These are phyloP conservation scores for Aeschynomene evenia DNA, from an alignment of 306 rosid genomes.

Conservation along the genomic window DNA sequence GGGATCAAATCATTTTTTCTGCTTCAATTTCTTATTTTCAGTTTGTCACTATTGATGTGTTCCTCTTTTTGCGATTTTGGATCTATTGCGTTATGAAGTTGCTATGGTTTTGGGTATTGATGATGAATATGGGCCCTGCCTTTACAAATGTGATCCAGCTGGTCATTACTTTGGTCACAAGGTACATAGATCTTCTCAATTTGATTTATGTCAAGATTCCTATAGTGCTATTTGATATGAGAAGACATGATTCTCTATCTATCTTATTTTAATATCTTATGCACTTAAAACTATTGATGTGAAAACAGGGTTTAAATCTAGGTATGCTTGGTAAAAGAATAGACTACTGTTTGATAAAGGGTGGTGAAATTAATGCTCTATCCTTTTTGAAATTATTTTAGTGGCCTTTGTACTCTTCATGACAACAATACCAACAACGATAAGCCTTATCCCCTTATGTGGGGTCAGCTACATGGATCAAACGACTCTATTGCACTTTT, in stretches of 20 bases:
- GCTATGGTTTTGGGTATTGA: slow-evolving; percentile 98
- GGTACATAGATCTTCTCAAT: slow-evolving; percentile 48
- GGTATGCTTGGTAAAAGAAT: no score
- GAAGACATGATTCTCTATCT: slow-evolving; percentile 8
- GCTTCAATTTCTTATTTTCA: not conserved
- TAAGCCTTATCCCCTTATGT: no score
- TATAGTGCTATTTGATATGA: not conserved
- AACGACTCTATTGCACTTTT: no score
- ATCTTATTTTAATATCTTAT: not conserved
- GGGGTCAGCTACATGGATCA: no score
- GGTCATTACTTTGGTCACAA: slow-evolving; percentile 99
- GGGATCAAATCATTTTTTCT: not conserved
- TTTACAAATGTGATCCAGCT: slow-evolving; percentile 96
- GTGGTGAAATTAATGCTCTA: not conserved
- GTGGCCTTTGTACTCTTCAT: not conserved
- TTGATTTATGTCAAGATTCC: not conserved
- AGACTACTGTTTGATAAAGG: not conserved
- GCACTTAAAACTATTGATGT: not conserved
- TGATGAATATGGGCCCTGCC: slow-evolving; percentile 81
- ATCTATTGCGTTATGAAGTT: slow-evolving; percentile 50
- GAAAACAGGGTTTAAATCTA: no score
- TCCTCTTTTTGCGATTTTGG: slow-evolving; percentile 8
- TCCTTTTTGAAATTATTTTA: not conserved
- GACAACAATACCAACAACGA: no score
- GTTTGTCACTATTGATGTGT: slow-evolving; percentile 28